Evolutionary conservation across 2,329 filamentous ascomycete genomes (phyloP).

Genomic region (Didymella pomorum): DNA sequence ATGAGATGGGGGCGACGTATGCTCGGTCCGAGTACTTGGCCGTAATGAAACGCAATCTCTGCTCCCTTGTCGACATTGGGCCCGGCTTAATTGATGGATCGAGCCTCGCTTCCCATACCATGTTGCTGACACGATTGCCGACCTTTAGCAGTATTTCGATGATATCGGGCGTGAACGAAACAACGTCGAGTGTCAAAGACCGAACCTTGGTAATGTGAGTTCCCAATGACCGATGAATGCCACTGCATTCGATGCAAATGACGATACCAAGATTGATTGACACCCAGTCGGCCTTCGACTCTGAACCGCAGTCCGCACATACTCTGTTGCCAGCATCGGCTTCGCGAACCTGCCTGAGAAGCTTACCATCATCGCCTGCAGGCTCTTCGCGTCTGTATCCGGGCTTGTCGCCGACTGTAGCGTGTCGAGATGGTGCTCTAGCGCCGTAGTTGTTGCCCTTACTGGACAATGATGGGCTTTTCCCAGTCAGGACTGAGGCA

Average conservation of each 20-base stretch:
- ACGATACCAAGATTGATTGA: slow-evolving; percentile 97
- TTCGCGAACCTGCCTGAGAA: slow-evolving; percentile 86
- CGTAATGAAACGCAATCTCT: slow-evolving; percentile 93
- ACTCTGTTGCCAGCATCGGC: slow-evolving; percentile 91
- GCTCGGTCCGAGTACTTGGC: slow-evolving; percentile 88
- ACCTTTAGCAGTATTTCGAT: slow-evolving; percentile 91
- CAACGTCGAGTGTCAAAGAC: slow-evolving; percentile 92
- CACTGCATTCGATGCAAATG: slow-evolving; percentile 96
- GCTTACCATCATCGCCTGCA: slow-evolving; percentile 82
- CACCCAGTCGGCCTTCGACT: slow-evolving; percentile 96
- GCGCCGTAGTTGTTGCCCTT: slow-evolving; percentile 60
- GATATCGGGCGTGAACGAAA: slow-evolving; percentile 95
- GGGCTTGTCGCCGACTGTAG: slow-evolving; percentile 89
- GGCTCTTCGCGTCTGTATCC: slow-evolving; percentile 72
- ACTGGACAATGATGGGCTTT: slow-evolving; percentile 76
- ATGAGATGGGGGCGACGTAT: slow-evolving; percentile 80
- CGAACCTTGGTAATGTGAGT: slow-evolving; percentile 98
- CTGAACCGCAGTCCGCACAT: slow-evolving; percentile 94
- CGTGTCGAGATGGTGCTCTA: slow-evolving; percentile 78
- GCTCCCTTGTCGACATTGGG: slow-evolving; percentile 82
- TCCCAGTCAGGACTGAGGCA: slow-evolving; percentile 90
- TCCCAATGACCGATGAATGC: slow-evolving; percentile 93
- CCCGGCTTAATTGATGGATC: slow-evolving; percentile 77
- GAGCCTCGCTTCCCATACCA: slow-evolving; percentile 91
- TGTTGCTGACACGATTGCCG: slow-evolving; percentile 94